These are phyloP conservation scores for Diplogelasinospora grovesii DNA, from an alignment of 495 filamentous ascomycete genomes.

Conservation along the genomic window DNA sequence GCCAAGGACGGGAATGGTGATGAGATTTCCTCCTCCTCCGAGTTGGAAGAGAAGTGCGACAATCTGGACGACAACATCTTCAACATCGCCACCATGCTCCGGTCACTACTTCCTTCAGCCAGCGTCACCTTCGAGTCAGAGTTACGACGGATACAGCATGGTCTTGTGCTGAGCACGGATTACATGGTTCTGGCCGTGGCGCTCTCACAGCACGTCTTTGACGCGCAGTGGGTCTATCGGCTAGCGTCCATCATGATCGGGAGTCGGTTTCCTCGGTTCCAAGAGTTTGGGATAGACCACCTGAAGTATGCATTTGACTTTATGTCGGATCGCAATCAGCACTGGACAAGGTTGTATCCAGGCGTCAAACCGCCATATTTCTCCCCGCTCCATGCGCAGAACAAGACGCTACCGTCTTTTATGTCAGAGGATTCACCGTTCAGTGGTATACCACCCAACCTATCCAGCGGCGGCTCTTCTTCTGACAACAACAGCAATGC, in stretches of 20 bases:
- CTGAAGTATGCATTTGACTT: constrained; percentile 17
- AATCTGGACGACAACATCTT: constrained; percentile 31
- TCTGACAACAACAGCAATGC: constrained; percentile 10
- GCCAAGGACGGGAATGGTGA: no score
- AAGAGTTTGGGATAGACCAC: constrained; percentile 7
- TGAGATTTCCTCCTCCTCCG: no score
- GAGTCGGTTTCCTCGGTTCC: constrained; percentile 4
- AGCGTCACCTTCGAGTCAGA: constrained; percentile 14
- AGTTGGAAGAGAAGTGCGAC: constrained; percentile 19
- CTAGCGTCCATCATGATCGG: constrained; percentile 23
- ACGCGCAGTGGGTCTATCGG: constrained; percentile 29
- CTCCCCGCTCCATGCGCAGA: constrained; percentile 18
- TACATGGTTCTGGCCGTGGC: constrained; percentile 5
- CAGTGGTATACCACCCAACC: neutral
- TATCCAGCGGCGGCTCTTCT: constrained; percentile 3
- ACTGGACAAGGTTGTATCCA: constrained; percentile 16
- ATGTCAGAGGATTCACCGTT: constrained; percentile 1
- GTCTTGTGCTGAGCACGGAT: neutral
- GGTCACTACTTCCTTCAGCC: constrained; percentile 14
- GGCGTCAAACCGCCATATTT: constrained; percentile 22
- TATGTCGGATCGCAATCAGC: constrained; percentile 18
- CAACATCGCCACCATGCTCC: constrained; percentile 36
- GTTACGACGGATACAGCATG: no score
- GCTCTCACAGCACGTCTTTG: constrained; percentile 18
- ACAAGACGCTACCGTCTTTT: neutral